Conservation (phyloP, 352 stramenopile genomes). For the Phytophthora capsici region DNA sequence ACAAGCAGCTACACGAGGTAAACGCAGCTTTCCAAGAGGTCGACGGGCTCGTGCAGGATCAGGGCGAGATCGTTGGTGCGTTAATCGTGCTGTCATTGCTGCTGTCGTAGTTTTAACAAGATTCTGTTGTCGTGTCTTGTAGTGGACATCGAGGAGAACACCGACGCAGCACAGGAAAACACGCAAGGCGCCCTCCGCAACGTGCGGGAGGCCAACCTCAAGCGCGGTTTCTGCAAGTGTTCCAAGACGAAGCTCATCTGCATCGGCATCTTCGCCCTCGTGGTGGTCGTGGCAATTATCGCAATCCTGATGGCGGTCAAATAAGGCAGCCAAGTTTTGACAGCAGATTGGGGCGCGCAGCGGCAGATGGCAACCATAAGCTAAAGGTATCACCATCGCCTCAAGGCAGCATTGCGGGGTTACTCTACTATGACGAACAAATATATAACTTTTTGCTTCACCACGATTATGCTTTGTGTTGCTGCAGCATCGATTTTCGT, state of each 20-base stretch:
- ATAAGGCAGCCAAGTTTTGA: slow-evolving; percentile 20
- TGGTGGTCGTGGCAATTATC: slow-evolving; percentile 58
- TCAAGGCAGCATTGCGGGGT: neutral
- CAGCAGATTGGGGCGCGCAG: slow-evolving; percentile 3
- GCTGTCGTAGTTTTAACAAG: neutral
- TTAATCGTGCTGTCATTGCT: slow-evolving; percentile 4
- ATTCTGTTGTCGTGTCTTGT: slow-evolving; percentile 12
- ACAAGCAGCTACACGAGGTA: slow-evolving; percentile 71
- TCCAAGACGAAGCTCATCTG: slow-evolving; percentile 72
- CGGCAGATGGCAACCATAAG: slow-evolving; percentile 3
- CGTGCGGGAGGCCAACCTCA: slow-evolving; percentile 60
- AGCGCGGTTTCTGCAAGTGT: slow-evolving; percentile 59
- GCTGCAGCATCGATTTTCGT: too few relatives aligned
- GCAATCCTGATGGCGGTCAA: slow-evolving; percentile 50
- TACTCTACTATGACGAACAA: slow-evolving; percentile 14
- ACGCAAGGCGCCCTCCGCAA: slow-evolving; percentile 56
- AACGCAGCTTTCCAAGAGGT: slow-evolving; percentile 74
- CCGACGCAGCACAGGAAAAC: slow-evolving; percentile 54
- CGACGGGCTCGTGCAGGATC: slow-evolving; percentile 64
- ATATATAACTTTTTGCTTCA: slow-evolving; percentile 40
- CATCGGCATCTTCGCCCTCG: slow-evolving; percentile 51
- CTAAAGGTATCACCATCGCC: neutral
- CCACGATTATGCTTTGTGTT: neutral
- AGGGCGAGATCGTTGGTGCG: slow-evolving; percentile 71
- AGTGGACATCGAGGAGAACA: slow-evolving; percentile 73